A percentile compares a stretch with the other conserved stretches of the same genome.
phyloP scores from a whole-genome alignment of 1,284 basidiomycete genomes.

The Flammula alnicola region DNA sequence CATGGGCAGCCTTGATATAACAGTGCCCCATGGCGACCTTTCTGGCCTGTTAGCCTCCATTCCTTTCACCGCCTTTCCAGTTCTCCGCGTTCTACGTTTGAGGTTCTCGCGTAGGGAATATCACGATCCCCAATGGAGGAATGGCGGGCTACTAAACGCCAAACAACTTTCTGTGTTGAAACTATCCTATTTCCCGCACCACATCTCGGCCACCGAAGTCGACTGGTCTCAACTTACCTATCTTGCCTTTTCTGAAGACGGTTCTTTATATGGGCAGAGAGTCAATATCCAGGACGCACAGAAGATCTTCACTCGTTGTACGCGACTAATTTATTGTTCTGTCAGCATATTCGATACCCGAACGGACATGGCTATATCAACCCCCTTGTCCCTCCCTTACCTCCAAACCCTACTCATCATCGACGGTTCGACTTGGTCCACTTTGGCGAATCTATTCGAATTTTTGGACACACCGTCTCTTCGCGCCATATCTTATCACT shows the following conservation, averaged over 20 bases:
- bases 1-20: conserved; percentile 11
- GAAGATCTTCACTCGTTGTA: background rate
- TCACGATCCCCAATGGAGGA: conserved; percentile 7
- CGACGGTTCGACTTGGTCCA: background rate
- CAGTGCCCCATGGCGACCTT: background rate
- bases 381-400: background rate
- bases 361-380: background rate
- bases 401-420: background rate
- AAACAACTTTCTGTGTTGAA: background rate
- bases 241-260: background rate
- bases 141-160: conserved; percentile 4
- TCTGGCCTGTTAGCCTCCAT: conserved; percentile 2
- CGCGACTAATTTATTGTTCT: background rate
- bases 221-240: background rate
- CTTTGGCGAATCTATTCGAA: background rate
- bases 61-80: background rate
- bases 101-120: conserved; percentile 4
- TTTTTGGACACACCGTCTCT: background rate
- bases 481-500: background rate
- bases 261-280: background rate
- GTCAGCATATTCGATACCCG: background rate
- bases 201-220: background rate
- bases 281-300: background rate
- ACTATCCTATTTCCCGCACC: background rate
- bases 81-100: conserved; percentile 14